Base-by-base conservation (phyloP, 225 moss, liverwort and hornwort genomes). In the Marchantia polymorpha region DNA sequence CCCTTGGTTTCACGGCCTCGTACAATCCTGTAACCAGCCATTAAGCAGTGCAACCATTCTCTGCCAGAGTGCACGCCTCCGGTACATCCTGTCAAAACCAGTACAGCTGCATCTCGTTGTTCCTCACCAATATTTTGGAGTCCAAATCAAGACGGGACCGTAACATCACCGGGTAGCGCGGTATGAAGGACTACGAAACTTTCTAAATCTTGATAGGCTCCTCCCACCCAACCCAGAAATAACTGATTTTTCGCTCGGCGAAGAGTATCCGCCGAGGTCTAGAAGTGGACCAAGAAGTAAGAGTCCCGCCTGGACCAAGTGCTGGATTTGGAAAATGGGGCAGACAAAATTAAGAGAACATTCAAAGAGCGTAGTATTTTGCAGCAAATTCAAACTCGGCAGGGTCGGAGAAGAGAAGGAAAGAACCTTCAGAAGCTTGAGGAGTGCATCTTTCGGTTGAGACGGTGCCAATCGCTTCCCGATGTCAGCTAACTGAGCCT, bases 381-480 rank as follows among this genome's bases (percentile, higher is more conserved):
- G n/a, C n/a, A n/a, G 20, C n/a, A 23, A 50, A 71, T 71, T 71
- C 71, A 51, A 49, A 49, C 49, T 71, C 7, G 11, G 10, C 12
- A 74, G 29, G 30, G 10, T 12, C 30, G 30, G 4, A 20, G 27
- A 75, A 19, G 58, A 26, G 52, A 77, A 64, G 70, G 11, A 78
- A 46, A 85, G 78, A 83, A 97, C 96, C 94, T 87, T 46, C 67
- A 97, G 78, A 75, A 93, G 83, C 90, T 91, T 97, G 60, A 82
- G 77, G 46, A 94, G 87, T 12, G 84, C 86, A 83, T 97, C 96
- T 86, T 97, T 97, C 78, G 91, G 52, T 79, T 92, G 91, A 30
- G 89, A 53, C 52, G 80, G 80, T 78, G 86, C 83, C 51, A 86
- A 83, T 75, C 92, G 91, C 87, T 91, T 90, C 88, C 94, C 96